phyloP scores from a whole-genome alignment of 768 basidiomycete genomes.

The Kwoniella botswanensis region DNA sequence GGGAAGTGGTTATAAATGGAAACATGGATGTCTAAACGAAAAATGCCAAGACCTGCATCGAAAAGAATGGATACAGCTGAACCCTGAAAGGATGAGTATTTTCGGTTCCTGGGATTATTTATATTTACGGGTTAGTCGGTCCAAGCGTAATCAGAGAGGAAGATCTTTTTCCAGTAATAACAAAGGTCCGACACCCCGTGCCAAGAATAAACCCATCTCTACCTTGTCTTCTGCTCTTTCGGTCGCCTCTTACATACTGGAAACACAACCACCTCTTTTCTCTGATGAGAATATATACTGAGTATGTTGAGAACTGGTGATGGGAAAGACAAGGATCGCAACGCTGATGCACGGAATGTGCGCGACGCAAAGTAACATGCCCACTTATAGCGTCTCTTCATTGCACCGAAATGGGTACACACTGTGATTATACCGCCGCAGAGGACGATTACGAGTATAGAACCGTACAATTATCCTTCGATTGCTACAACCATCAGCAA shows the following conservation, averaged over 20 bases:
- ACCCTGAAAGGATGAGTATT: background rate
- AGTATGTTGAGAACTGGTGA: background rate
- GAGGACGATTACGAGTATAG: no score
- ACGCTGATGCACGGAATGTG: no score
- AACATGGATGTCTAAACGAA: background rate
- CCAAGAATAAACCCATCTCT: slow-evolving; percentile 2
- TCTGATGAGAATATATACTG: background rate
- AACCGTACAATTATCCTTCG: no score
- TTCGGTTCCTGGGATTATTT: background rate
- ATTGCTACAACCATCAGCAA: no score
- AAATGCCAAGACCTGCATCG: background rate
- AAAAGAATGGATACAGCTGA: background rate
- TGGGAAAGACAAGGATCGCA: background rate
- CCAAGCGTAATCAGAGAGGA: background rate
- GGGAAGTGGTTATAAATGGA: background rate
- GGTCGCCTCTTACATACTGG: background rate
- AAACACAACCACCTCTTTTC: background rate
- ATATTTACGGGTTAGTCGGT: background rate
- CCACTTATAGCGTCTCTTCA: no score
- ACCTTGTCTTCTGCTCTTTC: background rate
- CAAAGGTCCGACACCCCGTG: slow-evolving; percentile 6
- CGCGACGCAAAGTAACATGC: no score
- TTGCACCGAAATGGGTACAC: no score
- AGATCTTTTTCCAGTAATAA: background rate
- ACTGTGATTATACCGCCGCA: no score